These are phyloP conservation scores for Cenchrus fungigraminus DNA, from an alignment of 176 grass and related monocot genomes.

Conservation along the genomic window DNA sequence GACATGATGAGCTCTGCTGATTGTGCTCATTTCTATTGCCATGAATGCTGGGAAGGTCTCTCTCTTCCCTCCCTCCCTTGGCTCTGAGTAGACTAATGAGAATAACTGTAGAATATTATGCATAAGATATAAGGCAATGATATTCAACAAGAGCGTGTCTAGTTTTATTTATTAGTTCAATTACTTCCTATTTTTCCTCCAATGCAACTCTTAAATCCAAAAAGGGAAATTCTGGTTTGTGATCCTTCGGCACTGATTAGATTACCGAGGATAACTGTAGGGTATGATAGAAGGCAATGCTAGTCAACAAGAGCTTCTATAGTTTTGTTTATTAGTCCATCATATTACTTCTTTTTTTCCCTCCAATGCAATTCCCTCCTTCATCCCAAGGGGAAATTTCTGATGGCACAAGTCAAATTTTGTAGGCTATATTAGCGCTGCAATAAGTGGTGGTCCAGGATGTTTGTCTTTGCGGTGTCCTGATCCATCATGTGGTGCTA, in stretches of 20 bases:
- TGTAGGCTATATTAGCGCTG: slow-evolving; percentile 79
- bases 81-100: background rate
- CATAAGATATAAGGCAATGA: background rate
- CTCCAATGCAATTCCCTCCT: background rate
- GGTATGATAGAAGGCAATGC: background rate
- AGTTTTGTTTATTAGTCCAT: background rate
- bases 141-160: background rate
- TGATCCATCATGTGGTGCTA: slow-evolving; percentile 79
- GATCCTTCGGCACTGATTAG: background rate
- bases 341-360: background rate
- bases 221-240: slow-evolving; percentile 1
- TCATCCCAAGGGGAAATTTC: background rate
- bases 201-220: background rate
- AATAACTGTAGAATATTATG: background rate
- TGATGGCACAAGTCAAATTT: slow-evolving; percentile 28
- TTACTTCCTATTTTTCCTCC: background rate
- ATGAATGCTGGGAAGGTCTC: slow-evolving; percentile 86
- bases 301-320: background rate
- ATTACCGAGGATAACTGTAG: background rate
- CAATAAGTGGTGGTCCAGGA: slow-evolving; percentile 79
- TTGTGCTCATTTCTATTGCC: slow-evolving; percentile 86
- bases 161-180: slow-evolving; percentile 4
- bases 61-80: background rate
- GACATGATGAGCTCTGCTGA: slow-evolving; percentile 57
- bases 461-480: slow-evolving; percentile 92